Conservation (phyloP, 1,284 basidiomycete species). For the Apiotrichum akiyoshidainum region DNA sequence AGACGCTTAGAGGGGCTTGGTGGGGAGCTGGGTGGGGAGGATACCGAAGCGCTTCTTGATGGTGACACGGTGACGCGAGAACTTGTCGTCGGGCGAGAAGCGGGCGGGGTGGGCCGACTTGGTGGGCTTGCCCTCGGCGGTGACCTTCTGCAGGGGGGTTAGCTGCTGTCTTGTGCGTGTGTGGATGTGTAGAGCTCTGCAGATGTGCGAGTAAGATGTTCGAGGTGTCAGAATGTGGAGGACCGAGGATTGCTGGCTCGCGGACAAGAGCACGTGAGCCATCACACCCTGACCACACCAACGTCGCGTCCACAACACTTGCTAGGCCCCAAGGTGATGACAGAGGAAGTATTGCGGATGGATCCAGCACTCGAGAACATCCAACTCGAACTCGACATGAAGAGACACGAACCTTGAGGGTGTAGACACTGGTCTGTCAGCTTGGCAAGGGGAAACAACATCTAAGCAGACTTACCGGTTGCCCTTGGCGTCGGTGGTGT, state of each 20-base stretch:
- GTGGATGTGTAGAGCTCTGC: not conserved
- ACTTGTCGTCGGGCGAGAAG: conserved; percentile 97
- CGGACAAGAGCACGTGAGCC: too few relatives aligned
- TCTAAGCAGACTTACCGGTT: conserved; percentile 51
- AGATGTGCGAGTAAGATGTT: too few relatives aligned
- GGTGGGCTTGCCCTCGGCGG: conserved; percentile 72
- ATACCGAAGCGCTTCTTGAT: conserved; percentile 89
- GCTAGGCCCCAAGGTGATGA: too few relatives aligned
- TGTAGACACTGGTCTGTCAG: conserved; percentile 59
- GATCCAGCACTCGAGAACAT: not conserved
- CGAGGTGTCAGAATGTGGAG: too few relatives aligned
- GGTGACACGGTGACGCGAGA: conserved; percentile 89
- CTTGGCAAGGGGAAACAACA: not conserved
- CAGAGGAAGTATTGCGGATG: too few relatives aligned
- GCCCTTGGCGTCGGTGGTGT: conserved; percentile 73
- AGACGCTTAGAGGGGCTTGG: conserved; percentile 69
- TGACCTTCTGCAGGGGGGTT: conserved; percentile 65
- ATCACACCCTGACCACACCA: too few relatives aligned
- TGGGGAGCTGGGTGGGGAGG: conserved; percentile 82
- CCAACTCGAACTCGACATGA: not conserved
- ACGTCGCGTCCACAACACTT: too few relatives aligned
- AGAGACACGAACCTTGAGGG: conserved; percentile 70
- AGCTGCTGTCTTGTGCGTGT: not conserved
- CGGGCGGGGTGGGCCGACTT: conserved; percentile 94
- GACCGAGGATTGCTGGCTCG: too few relatives aligned